These are phyloP conservation scores for Xylaria sp. DNA, from an alignment of 2,329 filamentous ascomycete genomes.

Conservation along the genomic window DNA sequence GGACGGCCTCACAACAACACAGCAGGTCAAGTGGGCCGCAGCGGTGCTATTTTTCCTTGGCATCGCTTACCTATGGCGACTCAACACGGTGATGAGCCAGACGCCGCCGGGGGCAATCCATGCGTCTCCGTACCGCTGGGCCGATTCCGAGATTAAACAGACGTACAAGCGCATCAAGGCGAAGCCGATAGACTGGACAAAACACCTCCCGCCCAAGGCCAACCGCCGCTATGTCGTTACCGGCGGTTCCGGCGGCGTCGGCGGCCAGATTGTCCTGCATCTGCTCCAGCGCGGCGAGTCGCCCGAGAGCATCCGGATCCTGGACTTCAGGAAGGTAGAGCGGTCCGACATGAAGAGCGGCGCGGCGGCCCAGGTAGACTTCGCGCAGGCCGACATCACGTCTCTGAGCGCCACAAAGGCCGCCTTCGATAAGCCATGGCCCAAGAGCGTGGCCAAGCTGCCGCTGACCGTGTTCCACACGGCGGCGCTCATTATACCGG, in stretches of 20 bases:
- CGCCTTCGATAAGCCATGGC: slow-evolving; percentile 59
- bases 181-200: slow-evolving; percentile 47
- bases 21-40: slow-evolving; percentile 33
- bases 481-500: slow-evolving; percentile 59
- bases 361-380: slow-evolving; percentile 51
- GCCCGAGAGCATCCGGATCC: slow-evolving; percentile 59
- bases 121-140: slow-evolving; percentile 50
- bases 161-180: slow-evolving; percentile 50
- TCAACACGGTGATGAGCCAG: slow-evolving; percentile 50
- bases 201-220: slow-evolving; percentile 50
- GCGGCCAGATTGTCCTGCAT: slow-evolving; percentile 61
- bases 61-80: slow-evolving; percentile 46
- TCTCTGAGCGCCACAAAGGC: slow-evolving; percentile 52
- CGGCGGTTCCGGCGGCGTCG: slow-evolving; percentile 58
- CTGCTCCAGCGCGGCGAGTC: slow-evolving; percentile 60
- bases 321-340: slow-evolving; percentile 58
- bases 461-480: slow-evolving; percentile 63
- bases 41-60: slow-evolving; percentile 38
- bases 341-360: slow-evolving; percentile 54
- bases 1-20: slow-evolving; percentile 30
- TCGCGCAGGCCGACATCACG: slow-evolving; percentile 58
- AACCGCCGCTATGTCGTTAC: slow-evolving; percentile 54
- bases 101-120: slow-evolving; percentile 48
- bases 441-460: slow-evolving; percentile 50
- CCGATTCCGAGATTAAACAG: slow-evolving; percentile 46